Evolutionary conservation across 345 rosid species (phyloP).

Genomic region (Trapa bicornis): DNA sequence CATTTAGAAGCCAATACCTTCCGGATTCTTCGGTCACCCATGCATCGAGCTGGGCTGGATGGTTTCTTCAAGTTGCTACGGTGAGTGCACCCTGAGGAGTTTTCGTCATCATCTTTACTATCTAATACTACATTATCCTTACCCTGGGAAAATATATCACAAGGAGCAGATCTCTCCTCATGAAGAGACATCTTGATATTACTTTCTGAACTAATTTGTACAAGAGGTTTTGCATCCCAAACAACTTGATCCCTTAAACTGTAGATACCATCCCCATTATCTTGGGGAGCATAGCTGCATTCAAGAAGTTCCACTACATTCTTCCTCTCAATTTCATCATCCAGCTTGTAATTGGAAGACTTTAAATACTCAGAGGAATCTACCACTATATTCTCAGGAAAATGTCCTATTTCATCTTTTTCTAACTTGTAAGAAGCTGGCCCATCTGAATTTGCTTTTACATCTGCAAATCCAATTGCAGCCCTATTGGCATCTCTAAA

Average conservation of each 20-base stretch:
- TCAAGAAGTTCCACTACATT: slow-evolving; percentile 19
- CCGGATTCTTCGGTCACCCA: slow-evolving; percentile 77
- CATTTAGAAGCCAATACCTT: slow-evolving; percentile 74
- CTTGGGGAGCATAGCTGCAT: slow-evolving; percentile 17
- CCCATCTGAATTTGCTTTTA: slow-evolving; percentile 29
- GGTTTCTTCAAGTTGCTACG: slow-evolving; percentile 42
- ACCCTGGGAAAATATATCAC: slow-evolving; percentile 21
- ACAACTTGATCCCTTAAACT: slow-evolving; percentile 32
- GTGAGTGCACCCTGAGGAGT: slow-evolving; percentile 58
- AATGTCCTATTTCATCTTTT: slow-evolving; percentile 29
- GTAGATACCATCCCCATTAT: slow-evolving; percentile 18
- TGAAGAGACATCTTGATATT: slow-evolving; percentile 25
- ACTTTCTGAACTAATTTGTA: slow-evolving; percentile 38
- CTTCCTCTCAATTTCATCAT: slow-evolving; percentile 22
- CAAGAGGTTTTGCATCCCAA: slow-evolving; percentile 48
- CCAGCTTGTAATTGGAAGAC: slow-evolving; percentile 24
- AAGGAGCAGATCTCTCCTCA: slow-evolving; percentile 21
- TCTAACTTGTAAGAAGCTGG: slow-evolving; percentile 26
- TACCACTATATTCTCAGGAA: slow-evolving; percentile 27
- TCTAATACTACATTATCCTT: slow-evolving; percentile 55
- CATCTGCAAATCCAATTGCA: slow-evolving; percentile 33
- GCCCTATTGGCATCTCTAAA: slow-evolving; percentile 4
- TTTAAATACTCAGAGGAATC: slow-evolving; percentile 12
- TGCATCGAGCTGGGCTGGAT: slow-evolving; percentile 50
- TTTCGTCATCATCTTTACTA: slow-evolving; percentile 86